Evolutionary conservation across 441 rosid genomes (phyloP).

Genomic region (Corymbia citriodora): DNA sequence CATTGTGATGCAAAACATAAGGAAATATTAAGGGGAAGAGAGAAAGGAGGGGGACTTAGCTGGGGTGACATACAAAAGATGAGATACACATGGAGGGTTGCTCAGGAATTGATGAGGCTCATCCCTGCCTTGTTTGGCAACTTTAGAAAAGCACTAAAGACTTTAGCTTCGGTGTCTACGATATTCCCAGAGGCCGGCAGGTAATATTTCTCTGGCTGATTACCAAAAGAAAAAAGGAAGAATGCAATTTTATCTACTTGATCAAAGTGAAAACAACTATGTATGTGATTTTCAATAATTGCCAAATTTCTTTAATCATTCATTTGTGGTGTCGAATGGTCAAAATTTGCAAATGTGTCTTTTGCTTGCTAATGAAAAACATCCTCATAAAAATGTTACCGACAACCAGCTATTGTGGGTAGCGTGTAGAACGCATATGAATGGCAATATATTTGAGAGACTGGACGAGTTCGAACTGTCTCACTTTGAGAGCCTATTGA

Average conservation of each 20-base stretch:
- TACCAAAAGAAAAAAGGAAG: neutral
- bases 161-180: constrained; percentile 3
- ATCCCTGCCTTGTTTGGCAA: constrained; percentile 21
- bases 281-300: neutral
- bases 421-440: constrained; percentile 16
- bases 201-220: neutral
- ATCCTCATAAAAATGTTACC: neutral
- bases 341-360: neutral
- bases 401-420: constrained; percentile 2
- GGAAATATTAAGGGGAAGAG: constrained; percentile 7
- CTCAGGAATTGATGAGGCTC: constrained; percentile 29
- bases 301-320: neutral
- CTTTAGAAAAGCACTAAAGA: constrained; percentile 5
- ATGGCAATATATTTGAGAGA: constrained; percentile 16
- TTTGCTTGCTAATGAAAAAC: neutral
- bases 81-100: constrained; percentile 30
- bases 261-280: neutral
- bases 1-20: constrained; percentile 1
- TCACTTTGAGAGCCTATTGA: constrained; percentile 9
- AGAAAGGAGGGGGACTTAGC: neutral
- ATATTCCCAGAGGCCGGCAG: constrained; percentile 26
- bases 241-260: neutral
- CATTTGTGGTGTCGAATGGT: neutral
- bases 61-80: constrained; percentile 27
- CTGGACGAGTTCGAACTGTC: constrained; percentile 21